Conservation (phyloP, 306 rosid genomes). For the Pterocarpus santalinus region DNA sequence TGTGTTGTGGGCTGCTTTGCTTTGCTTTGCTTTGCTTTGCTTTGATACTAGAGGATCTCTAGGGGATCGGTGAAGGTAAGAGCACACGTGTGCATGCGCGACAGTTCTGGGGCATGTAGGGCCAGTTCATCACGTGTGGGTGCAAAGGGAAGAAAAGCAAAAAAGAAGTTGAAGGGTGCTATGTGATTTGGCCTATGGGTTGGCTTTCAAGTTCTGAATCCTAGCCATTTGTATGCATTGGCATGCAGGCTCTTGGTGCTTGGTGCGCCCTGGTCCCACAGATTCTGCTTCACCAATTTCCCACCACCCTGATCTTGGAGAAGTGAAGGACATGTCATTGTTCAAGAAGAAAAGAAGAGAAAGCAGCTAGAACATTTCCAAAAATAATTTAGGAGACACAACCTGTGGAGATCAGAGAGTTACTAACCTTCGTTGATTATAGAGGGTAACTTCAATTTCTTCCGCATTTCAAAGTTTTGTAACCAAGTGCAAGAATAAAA, state of each 20-base stretch:
- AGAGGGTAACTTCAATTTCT: slow-evolving; percentile 7
- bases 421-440: not conserved
- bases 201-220: slow-evolving; percentile 37
- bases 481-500: not conserved
- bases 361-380: not conserved
- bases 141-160: slow-evolving; percentile 39
- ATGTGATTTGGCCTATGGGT: not conserved
- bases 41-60: slow-evolving; percentile 57
- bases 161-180: slow-evolving; percentile 30
- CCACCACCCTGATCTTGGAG: slow-evolving; percentile 14
- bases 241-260: not conserved
- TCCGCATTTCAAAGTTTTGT: not conserved
- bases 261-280: slow-evolving; percentile 2
- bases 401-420: not conserved
- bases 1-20: not conserved
- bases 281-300: slow-evolving; percentile 14
- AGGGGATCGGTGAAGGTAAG: slow-evolving; percentile 58
- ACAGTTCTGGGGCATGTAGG: slow-evolving; percentile 64
- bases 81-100: slow-evolving; percentile 84
- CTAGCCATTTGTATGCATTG: slow-evolving; percentile 35
- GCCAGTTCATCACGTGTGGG: slow-evolving; percentile 79
- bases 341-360: slow-evolving; percentile 13
- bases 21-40: slow-evolving; percentile 40
- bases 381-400: not conserved
- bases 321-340: not conserved